Base-by-base conservation (phyloP, 176 grass and related monocot genomes). In the Canna indica region DNA sequence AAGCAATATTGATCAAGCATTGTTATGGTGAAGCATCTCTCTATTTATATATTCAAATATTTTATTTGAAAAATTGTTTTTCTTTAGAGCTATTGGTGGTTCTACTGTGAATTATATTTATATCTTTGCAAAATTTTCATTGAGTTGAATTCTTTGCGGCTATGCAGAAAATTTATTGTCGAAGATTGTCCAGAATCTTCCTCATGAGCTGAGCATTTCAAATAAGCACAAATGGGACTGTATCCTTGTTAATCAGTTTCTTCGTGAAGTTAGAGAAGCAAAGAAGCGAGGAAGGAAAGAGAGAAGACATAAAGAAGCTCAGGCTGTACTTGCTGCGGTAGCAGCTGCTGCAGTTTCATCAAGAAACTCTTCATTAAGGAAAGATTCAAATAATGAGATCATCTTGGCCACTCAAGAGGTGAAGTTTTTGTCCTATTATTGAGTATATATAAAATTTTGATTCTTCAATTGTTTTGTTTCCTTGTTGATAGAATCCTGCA, bases 201-300 rank as follows among this genome's bases (percentile, higher is more conserved):
- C 90, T 69, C 70, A 63, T 7, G 94, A 99, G 38, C 77, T 92
- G 58, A 78, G 90, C 81, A 33, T 44, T 52, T 84, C 86, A 41
- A 93, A 69, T 79, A 88, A 69, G 75, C 83, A 77, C 54, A 99
- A 99, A 77, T 99, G 95, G 95, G 89, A 99, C 61, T 73, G 90
- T 39, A 85, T 99, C 70, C 74, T 90, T 74, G 95, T 99, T 42
- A 90, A 86, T 63, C 95, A 99, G 71, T 99, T 90, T 79, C 84
- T 99, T 67, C 89, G 76, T 59, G 95, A 99, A 70, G 82, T 93
- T 79, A 92, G 84, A 78, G 95, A 99, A 83, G 90, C 84, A 80
- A 99, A 88, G 78, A 99, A 99, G 77, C 90, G 86, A 82, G 90
- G 95, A 22, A 82, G 95, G 64, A 99, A 99, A 90, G 95, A 99